A percentile compares a stretch with the other conserved stretches of the same genome.
phyloP scores from a whole-genome alignment of 169 alveolate genomes.

The Miamiensis avidus region DNA sequence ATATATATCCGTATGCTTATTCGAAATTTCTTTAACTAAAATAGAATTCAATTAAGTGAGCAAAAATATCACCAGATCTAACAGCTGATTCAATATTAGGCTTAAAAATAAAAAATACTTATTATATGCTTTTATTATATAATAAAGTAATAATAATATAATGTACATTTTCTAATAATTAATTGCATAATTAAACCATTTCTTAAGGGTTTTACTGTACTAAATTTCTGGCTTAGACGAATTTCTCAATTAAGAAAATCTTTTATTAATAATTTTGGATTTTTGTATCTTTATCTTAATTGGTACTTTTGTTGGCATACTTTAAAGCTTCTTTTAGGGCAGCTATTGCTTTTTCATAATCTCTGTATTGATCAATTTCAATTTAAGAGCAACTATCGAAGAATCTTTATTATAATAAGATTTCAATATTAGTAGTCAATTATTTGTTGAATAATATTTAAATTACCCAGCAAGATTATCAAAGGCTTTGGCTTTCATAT shows the following conservation, averaged over 20 bases:
- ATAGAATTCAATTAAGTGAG: constrained; percentile 67
- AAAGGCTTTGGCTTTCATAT: constrained; percentile 86
- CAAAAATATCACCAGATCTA: constrained; percentile 77
- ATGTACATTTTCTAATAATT: constrained; percentile 49
- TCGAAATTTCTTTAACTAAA: constrained; percentile 31
- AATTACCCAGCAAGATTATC: constrained; percentile 64
- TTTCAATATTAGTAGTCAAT: too few species aligned
- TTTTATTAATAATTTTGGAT: constrained; percentile 63
- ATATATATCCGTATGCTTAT: constrained; percentile 46
- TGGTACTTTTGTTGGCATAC: constrained; percentile 65
- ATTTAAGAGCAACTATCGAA: constrained; percentile 77
- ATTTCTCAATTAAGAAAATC: constrained; percentile 60
- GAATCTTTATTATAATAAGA: constrained; percentile 30
- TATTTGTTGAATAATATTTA: neutral
- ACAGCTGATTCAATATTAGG: constrained; percentile 74
- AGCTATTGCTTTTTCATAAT: constrained; percentile 84
- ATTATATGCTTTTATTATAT: neutral
- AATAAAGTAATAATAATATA: neutral
- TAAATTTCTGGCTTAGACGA: constrained; percentile 74
- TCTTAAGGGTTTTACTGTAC: constrained; percentile 58
- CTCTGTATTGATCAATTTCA: constrained; percentile 87
- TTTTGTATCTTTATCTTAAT: constrained; percentile 62
- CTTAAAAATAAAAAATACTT: neutral
- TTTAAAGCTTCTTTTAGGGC: constrained; percentile 84
- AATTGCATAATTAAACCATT: constrained; percentile 65